phyloP scores from a whole-genome alignment of 2,329 filamentous ascomycete species.

The Diplodia corticola region DNA sequence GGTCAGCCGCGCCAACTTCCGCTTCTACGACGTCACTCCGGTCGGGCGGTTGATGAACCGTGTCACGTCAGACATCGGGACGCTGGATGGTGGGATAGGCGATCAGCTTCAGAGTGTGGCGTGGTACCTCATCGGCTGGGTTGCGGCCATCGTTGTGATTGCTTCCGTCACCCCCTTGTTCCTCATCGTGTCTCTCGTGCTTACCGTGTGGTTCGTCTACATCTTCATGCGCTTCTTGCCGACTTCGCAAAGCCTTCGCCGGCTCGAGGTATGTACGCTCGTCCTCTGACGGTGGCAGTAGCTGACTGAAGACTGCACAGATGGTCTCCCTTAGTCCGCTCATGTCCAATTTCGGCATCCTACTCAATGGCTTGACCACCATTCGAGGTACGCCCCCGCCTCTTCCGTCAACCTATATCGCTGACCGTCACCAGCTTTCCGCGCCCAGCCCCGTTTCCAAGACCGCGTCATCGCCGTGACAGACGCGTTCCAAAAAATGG shows the following conservation, averaged over 20 bases:
- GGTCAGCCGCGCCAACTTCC: conserved; percentile 79
- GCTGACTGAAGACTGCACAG: conserved; percentile 23
- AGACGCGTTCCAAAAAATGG: conserved; percentile 89
- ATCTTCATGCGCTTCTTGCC: conserved; percentile 79
- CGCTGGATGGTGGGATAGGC: conserved; percentile 83
- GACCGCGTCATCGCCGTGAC: conserved; percentile 76
- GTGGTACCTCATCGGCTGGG: conserved; percentile 69
- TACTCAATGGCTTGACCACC: conserved; percentile 81
- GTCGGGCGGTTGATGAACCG: conserved; percentile 90
- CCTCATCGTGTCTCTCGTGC: conserved; percentile 66
- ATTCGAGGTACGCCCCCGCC: conserved; percentile 54
- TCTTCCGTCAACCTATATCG: too few relatives aligned
- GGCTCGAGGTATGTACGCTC: conserved; percentile 63
- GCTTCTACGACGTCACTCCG: conserved; percentile 88
- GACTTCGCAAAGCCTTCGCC: conserved; percentile 76
- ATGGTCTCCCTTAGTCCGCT: conserved; percentile 87
- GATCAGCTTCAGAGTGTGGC: conserved; percentile 70
- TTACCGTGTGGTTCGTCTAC: conserved; percentile 68
- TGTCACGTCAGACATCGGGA: conserved; percentile 85
- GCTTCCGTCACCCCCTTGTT: conserved; percentile 76
- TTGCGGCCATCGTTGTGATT: conserved; percentile 74
- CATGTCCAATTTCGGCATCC: conserved; percentile 88
- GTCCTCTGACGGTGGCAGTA: conserved; percentile 20
- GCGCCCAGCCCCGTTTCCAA: conserved; percentile 76
- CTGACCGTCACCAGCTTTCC: conserved; percentile 62